Percentiles rank a stretch among this genome's conserved stretches.
Evolutionary conservation across 768 basidiomycete genomes (phyloP).

Genomic region (Amanita jacksonii): DNA sequence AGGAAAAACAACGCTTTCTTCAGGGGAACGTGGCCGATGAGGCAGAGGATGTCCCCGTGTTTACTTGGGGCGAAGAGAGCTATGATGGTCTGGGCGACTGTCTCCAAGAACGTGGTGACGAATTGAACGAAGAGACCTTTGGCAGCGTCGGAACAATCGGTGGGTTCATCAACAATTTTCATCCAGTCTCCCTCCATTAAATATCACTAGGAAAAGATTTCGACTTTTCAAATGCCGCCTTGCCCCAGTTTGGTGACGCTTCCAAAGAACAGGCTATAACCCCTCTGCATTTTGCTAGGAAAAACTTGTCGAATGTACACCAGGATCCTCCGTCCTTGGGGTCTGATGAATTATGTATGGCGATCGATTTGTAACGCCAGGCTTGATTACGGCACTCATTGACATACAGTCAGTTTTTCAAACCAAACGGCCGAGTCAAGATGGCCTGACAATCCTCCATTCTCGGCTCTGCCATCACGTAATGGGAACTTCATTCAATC

Average conservation of each 20-base stretch:
- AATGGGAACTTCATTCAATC: constrained; percentile 34
- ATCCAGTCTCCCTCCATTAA: constrained; percentile 4
- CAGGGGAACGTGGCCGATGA: constrained; percentile 36
- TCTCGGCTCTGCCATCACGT: constrained; percentile 52
- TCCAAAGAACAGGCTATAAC: constrained; percentile 13
- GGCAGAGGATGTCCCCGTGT: constrained; percentile 79
- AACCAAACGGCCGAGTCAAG: constrained; percentile 53
- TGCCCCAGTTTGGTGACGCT: constrained; percentile 23
- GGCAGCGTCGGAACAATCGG: constrained; percentile 63
- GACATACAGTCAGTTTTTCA: constrained; percentile 24
- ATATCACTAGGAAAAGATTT: constrained; percentile 71
- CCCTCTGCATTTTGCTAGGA: constrained; percentile 7
- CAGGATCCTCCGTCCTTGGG: constrained; percentile 12
- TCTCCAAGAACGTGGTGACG: constrained; percentile 84
- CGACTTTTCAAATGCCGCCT: constrained; percentile 57
- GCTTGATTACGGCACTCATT: constrained; percentile 9
- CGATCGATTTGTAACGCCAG: constrained; percentile 1
- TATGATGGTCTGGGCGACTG: constrained; percentile 87
- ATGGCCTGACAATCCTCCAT: constrained; percentile 76
- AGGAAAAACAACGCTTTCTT: constrained; percentile 49
- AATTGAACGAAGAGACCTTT: constrained; percentile 96
- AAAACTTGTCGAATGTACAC: constrained; percentile 6
- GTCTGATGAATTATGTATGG: constrained; percentile 20
- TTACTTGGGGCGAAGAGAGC: constrained; percentile 86
- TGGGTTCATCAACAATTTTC: constrained; percentile 28